Evolutionary conservation across 2,329 filamentous ascomycete species (phyloP).

Genomic region (Chrysoporthe cubensis): DNA sequence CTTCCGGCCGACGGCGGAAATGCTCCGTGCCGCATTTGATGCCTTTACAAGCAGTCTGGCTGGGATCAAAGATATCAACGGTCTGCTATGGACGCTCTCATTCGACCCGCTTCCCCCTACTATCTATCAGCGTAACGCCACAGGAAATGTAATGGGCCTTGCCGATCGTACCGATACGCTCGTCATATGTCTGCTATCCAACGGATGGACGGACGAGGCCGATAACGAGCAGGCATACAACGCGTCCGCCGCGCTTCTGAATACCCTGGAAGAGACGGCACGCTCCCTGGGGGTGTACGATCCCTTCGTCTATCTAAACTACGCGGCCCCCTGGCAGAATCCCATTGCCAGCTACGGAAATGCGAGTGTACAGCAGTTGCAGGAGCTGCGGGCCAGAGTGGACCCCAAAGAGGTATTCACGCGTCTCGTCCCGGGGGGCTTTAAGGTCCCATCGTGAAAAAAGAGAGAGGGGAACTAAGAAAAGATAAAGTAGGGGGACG

Average conservation of each 20-base stretch:
- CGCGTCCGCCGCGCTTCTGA: neutral
- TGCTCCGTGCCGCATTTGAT: slow-evolving; percentile 13
- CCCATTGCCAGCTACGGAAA: slow-evolving; percentile 23
- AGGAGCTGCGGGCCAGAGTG: slow-evolving; percentile 8
- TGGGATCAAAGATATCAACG: slow-evolving; percentile 4
- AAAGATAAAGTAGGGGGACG: neutral
- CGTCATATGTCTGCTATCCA: slow-evolving; percentile 1
- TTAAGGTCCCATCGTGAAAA: slow-evolving; percentile 2
- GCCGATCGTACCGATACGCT: slow-evolving; percentile 13
- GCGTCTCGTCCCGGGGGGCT: slow-evolving; percentile 16
- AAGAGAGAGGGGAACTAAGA: neutral
- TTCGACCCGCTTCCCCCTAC: slow-evolving; percentile 24
- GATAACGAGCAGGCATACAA: slow-evolving; percentile 9
- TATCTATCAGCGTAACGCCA: slow-evolving; percentile 17
- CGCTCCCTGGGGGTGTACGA: slow-evolving; percentile 9
- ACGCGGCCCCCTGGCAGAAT: slow-evolving; percentile 23
- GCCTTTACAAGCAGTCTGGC: slow-evolving; percentile 3
- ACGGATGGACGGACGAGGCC: neutral
- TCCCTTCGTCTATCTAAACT: slow-evolving; percentile 23
- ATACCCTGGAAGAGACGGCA: slow-evolving; percentile 4
- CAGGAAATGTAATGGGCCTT: slow-evolving; percentile 12
- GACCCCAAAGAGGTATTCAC: slow-evolving; percentile 21
- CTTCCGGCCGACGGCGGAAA: slow-evolving; percentile 5
- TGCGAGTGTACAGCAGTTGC: slow-evolving; percentile 10
- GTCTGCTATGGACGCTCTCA: slow-evolving; percentile 13